Evolutionary conservation across 73 alveolate genomes (phyloP).

Genomic region (Paramecium sexaurelia): DNA sequence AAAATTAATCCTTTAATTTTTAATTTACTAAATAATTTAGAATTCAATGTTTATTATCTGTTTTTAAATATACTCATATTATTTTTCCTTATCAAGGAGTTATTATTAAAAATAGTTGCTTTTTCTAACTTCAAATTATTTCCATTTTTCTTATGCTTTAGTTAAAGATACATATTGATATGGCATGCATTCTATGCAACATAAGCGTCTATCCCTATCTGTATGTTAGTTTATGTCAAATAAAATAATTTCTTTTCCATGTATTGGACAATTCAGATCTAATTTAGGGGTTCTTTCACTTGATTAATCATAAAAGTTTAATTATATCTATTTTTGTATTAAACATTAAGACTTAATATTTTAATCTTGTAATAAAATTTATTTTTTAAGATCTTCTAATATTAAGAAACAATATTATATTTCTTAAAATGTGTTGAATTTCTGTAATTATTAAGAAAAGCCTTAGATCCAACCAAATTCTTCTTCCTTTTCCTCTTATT

Average conservation of each 20-base stretch:
- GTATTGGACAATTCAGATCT: neutral
- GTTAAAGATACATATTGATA: neutral
- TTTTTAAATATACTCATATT: neutral
- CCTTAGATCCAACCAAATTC: neutral
- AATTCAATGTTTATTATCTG: neutral
- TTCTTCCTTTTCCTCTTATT: neutral
- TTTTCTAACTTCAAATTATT: neutral
- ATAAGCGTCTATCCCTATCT: neutral
- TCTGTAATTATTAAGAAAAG: neutral
- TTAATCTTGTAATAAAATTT: neutral
- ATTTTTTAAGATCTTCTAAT: neutral
- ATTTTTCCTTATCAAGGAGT: neutral
- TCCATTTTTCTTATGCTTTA: neutral
- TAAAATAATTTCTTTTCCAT: neutral
- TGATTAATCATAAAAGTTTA: neutral
- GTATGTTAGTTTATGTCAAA: neutral
- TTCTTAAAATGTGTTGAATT: neutral
- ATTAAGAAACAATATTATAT: neutral
- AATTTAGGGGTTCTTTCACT: neutral
- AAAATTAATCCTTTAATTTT: neutral
- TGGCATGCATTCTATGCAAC: constrained; percentile 7
- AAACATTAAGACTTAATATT: neutral
- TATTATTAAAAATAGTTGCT: neutral
- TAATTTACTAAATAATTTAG: neutral
- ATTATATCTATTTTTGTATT: neutral